These are phyloP conservation scores for Pichia sp. DNA, from an alignment of 1,139 yeast genomes.

Conservation along the genomic window DNA sequence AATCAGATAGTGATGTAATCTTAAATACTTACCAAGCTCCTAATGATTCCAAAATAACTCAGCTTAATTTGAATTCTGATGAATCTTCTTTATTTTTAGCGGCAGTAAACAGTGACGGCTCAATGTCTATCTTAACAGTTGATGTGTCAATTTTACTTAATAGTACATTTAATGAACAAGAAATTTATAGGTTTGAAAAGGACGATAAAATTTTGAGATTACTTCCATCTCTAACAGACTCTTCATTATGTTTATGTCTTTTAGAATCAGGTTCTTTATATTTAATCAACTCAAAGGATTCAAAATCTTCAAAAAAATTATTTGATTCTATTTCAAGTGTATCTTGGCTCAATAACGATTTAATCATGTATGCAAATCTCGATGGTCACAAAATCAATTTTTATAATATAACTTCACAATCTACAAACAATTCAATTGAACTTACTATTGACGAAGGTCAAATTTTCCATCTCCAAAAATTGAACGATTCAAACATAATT, in stretches of 20 bases:
- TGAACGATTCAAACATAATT: constrained; percentile 6
- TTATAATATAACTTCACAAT: neutral
- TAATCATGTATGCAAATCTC: neutral
- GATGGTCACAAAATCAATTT: constrained; percentile 2
- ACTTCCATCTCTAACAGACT: constrained; percentile 6
- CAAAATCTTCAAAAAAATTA: neutral
- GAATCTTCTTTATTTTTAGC: constrained; percentile 11
- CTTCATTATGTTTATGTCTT: constrained; percentile 2
- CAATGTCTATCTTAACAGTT: constrained; percentile 2
- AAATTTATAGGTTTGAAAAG: neutral
- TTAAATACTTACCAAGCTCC: constrained; percentile 15
- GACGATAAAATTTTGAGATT: constrained; percentile 5
- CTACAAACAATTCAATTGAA: neutral
- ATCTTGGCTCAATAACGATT: constrained; percentile 10
- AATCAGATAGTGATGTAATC: constrained; percentile 13
- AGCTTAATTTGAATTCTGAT: constrained; percentile 13
- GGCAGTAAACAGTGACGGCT: neutral
- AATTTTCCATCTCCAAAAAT: constrained; percentile 6
- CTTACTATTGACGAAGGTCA: constrained; percentile 5
- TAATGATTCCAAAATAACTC: constrained; percentile 10
- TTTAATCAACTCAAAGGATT: constrained; percentile 1
- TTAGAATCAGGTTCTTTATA: constrained; percentile 8
- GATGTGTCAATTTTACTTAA: constrained; percentile 7
- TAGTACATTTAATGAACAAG: constrained; percentile 9
- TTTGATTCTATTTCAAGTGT: constrained; percentile 5